These are phyloP conservation scores for Colletotrichum orbiculare DNA, from an alignment of 2,329 filamentous ascomycete genomes.

Conservation along the genomic window DNA sequence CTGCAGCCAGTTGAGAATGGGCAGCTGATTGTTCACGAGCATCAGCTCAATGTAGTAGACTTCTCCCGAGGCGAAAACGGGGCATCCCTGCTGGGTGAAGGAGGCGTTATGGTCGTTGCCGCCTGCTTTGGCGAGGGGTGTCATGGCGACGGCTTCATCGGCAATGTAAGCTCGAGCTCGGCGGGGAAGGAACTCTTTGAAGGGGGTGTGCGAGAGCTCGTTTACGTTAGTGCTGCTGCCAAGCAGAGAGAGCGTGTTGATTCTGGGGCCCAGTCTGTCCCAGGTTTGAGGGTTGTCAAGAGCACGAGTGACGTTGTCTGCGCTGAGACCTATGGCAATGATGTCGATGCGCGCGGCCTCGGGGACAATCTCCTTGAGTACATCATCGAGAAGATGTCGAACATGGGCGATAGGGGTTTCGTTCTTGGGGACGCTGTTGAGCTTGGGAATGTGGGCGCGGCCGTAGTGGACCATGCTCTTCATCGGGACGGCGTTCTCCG, in stretches of 20 bases:
- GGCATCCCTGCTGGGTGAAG: slow-evolving; percentile 67
- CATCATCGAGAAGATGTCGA: slow-evolving; percentile 71
- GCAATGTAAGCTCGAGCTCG: slow-evolving; percentile 71
- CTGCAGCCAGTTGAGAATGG: slow-evolving; percentile 71
- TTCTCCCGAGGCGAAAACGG: slow-evolving; percentile 77
- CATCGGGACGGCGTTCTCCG: slow-evolving; percentile 70
- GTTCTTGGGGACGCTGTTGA: slow-evolving; percentile 74
- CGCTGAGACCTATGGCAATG: slow-evolving; percentile 76
- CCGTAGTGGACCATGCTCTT: slow-evolving; percentile 70
- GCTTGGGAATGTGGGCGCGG: slow-evolving; percentile 59
- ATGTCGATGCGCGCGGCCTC: slow-evolving; percentile 71
- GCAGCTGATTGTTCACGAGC: slow-evolving; percentile 64
- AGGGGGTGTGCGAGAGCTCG: slow-evolving; percentile 53
- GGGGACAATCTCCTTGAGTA: slow-evolving; percentile 63
- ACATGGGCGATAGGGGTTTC: slow-evolving; percentile 70
- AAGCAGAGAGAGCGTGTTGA: slow-evolving; percentile 62
- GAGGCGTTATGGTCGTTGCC: slow-evolving; percentile 55
- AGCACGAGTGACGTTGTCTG: slow-evolving; percentile 66
- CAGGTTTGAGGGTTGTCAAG: slow-evolving; percentile 67
- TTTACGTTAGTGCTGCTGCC: slow-evolving; percentile 56
- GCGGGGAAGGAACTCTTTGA: slow-evolving; percentile 63
- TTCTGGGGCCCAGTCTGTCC: slow-evolving; percentile 52
- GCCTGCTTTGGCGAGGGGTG: slow-evolving; percentile 56
- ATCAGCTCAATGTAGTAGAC: slow-evolving; percentile 68
- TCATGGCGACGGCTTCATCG: slow-evolving; percentile 62